Evolutionary conservation across 192 early-diverging fungal genomes (phyloP).

Genomic region (Paraglomus occultum): DNA sequence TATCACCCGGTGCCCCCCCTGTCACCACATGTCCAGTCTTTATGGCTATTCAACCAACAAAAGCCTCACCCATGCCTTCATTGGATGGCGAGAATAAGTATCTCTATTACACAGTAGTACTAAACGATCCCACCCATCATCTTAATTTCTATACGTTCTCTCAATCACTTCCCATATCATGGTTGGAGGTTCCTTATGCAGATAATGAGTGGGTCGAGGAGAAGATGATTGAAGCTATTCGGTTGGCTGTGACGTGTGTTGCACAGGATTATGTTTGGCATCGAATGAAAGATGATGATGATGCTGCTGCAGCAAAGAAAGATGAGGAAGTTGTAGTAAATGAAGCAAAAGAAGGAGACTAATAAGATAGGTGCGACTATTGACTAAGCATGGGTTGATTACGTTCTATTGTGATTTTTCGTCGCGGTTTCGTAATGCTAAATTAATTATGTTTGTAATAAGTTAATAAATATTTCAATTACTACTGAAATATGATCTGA

Average conservation of each 20-base stretch:
- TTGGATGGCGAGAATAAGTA: slow-evolving; percentile 29
- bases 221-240: slow-evolving; percentile 50
- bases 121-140: slow-evolving; percentile 54
- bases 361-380: too few relatives aligned
- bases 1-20: slow-evolving; percentile 31
- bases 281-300: slow-evolving; percentile 50
- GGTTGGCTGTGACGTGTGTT: slow-evolving; percentile 46
- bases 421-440: too few relatives aligned
- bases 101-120: slow-evolving; percentile 43
- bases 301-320: too few relatives aligned
- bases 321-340: too few relatives aligned
- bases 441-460: too few relatives aligned
- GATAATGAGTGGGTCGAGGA: slow-evolving; percentile 68
- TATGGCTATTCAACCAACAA: slow-evolving; percentile 56
- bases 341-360: too few relatives aligned
- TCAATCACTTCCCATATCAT: slow-evolving; percentile 51
- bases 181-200: slow-evolving; percentile 60
- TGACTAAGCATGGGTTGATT: too few relatives aligned
- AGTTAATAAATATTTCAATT: too few relatives aligned
- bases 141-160: slow-evolving; percentile 52
- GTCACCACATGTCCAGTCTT: slow-evolving; percentile 57
- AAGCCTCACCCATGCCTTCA: slow-evolving; percentile 15
- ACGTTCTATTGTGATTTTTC: too few relatives aligned
- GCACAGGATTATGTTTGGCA: slow-evolving; percentile 68
- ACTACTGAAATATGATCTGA: too few relatives aligned